Evolutionary conservation across 1,139 yeast species (phyloP), one percentile per base, ranked within the genome.

Genomic region (Pichia cactophila): DNA sequence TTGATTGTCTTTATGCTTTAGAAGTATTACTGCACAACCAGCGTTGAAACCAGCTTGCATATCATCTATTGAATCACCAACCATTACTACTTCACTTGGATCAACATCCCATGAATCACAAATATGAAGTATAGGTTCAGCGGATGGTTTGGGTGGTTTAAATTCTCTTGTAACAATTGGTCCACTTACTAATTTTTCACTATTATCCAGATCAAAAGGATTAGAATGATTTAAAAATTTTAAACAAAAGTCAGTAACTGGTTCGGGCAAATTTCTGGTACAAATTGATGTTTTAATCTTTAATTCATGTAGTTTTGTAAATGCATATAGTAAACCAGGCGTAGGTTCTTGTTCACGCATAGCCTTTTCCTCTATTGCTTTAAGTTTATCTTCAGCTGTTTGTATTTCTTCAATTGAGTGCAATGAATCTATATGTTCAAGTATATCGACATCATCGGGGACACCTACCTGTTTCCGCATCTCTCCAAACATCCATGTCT

Each of bases 1-100:
- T 2, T 57, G 64, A 52, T 81, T 81, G 33, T 71, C 75, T 33
- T 70, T 69, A 51, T 78, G 77, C 46, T 69, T 70, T 36, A 81
- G 63, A 43, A 81, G 63, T 5, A 81, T 68, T 0, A 85, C 74
- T 3, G 73, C 69, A 43, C 78, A 74, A 0, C 86, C 86, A 1
- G 86, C 86, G 9, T 67, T 58, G 38, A 69, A 62, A 2, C 85
- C 87, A 17, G 84, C 77, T 43, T 59, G 65, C 80, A 81, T 77
- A 60, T 81, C 87, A 61, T 81, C 87, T 38, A 69, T 64, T 0
- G 86, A 80, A 59, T 81, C 87, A 20, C 87, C 87, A 9, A 81
- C 83, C 87, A 81, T 81, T n/a, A 80, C 60, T 31, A 80, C 57
- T 42, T 74, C 68, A 26, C 63, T 56, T 0, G 83, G 75, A 2